Evolutionary conservation across 768 basidiomycete genomes (phyloP).

Genomic region (Russula foetens): DNA sequence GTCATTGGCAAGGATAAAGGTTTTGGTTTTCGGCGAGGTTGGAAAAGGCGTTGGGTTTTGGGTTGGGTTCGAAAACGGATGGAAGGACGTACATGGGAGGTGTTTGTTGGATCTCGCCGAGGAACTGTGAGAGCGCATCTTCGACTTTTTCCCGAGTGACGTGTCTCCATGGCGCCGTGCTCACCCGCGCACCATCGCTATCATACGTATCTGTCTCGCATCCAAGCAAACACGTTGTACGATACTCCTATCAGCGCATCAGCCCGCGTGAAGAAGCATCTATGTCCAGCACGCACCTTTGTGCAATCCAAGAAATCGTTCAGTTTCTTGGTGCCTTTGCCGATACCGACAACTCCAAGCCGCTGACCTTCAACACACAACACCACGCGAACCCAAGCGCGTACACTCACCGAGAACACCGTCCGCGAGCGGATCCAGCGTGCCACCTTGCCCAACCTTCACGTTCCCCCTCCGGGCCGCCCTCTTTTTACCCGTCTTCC

Average conservation of each 20-base stretch:
- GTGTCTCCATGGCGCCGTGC: conserved; percentile 72
- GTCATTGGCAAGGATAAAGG: too few species aligned
- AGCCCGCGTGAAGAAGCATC: background rate
- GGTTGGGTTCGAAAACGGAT: background rate
- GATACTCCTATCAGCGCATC: conserved; percentile 62
- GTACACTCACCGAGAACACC: conserved; percentile 72
- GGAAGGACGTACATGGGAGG: conserved; percentile 71
- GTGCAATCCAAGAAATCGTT: conserved; percentile 77
- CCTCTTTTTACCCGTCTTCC: conserved; percentile 40
- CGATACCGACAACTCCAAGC: conserved; percentile 72
- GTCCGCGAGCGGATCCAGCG: conserved; percentile 93
- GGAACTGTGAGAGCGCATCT: conserved; percentile 57
- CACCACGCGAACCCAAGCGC: background rate
- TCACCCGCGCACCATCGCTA: conserved; percentile 75
- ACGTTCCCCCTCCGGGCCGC: conserved; percentile 38
- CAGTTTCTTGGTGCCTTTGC: conserved; percentile 84
- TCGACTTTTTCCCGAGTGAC: conserved; percentile 75
- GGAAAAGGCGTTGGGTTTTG: background rate
- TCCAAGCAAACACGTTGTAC: conserved; percentile 83
- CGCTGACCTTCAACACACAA: conserved; percentile 4
- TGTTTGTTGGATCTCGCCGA: conserved; percentile 81
- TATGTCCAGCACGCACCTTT: conserved; percentile 47
- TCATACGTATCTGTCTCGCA: conserved; percentile 95
- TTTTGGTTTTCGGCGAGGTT: background rate
- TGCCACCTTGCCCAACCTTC: conserved; percentile 91